These are phyloP conservation scores for Nemania abortiva DNA, from an alignment of 2,329 filamentous ascomycete species.

Conservation along the genomic window DNA sequence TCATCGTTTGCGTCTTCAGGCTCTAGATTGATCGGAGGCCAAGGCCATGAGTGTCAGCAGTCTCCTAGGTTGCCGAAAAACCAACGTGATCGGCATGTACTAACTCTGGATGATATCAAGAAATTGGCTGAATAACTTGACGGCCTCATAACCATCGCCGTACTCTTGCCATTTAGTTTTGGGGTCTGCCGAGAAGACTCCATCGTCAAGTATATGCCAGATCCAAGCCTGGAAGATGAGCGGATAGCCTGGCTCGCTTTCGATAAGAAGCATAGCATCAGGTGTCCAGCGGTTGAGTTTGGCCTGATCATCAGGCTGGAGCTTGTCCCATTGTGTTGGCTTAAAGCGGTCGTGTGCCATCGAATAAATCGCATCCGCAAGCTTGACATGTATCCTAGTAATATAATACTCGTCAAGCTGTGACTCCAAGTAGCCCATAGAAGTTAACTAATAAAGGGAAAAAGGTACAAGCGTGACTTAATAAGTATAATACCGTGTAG, in stretches of 20 bases:
- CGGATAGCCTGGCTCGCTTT: conserved; percentile 14
- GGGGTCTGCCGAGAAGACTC: conserved; percentile 10
- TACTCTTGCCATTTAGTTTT: conserved; percentile 22
- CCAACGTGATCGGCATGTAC: conserved; percentile 16
- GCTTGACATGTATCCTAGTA: background rate
- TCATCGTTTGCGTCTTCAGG: conserved; percentile 2
- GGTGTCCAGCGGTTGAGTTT: conserved; percentile 22
- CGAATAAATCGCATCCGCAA: background rate
- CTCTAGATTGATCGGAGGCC: conserved; percentile 16
- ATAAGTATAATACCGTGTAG: too few relatives aligned
- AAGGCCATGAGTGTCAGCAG: conserved; percentile 13
- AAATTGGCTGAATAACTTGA: conserved; percentile 24
- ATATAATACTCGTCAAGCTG: background rate
- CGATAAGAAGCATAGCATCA: conserved; percentile 17
- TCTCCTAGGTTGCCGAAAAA: background rate
- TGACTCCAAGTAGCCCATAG: background rate
- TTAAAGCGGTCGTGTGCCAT: background rate
- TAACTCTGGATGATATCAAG: conserved; percentile 16
- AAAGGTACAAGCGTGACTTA: too few relatives aligned
- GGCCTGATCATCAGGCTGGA: conserved; percentile 17
- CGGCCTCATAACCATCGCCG: conserved; percentile 19
- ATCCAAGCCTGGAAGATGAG: conserved; percentile 21
- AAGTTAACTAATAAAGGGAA: too few relatives aligned
- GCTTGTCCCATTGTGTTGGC: conserved; percentile 16
- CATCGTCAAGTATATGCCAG: conserved; percentile 22